Evolutionary conservation across 2,329 filamentous ascomycete species (phyloP).

Genomic region (Myriosclerotinia duriaeana): DNA sequence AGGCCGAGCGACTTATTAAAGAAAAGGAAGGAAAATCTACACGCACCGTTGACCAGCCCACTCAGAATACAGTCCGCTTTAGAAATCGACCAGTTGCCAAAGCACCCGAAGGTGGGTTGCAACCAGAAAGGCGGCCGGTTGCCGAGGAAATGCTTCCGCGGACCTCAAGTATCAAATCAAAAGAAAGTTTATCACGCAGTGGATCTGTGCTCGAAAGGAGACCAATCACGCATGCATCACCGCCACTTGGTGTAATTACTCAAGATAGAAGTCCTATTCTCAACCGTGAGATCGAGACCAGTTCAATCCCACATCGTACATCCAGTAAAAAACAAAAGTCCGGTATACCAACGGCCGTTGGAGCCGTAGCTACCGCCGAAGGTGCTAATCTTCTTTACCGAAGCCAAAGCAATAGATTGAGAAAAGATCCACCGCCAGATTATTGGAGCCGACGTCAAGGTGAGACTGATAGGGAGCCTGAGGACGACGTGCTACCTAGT

Average conservation of each 20-base stretch:
- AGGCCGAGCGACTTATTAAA: conserved; percentile 65
- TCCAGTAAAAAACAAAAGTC: conserved; percentile 62
- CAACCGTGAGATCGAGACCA: conserved; percentile 3
- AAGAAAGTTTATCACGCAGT: conserved; percentile 41
- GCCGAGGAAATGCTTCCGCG: conserved; percentile 39
- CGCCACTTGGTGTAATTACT: conserved; percentile 19
- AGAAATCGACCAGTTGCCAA: conserved; percentile 38
- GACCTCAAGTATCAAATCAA: conserved; percentile 42
- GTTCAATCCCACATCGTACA: conserved; percentile 47
- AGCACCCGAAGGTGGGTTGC: conserved; percentile 28
- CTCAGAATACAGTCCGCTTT: conserved; percentile 39
- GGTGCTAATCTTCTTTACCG: conserved; percentile 44
- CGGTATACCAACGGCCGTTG: conserved; percentile 40
- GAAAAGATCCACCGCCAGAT: conserved; percentile 57
- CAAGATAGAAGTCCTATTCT: conserved; percentile 21
- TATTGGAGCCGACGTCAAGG: conserved; percentile 47
- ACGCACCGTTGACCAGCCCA: conserved; percentile 34
- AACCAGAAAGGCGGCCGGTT: conserved; percentile 32
- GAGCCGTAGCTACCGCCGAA: conserved; percentile 25
- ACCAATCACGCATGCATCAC: conserved; percentile 27
- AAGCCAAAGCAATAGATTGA: conserved; percentile 58
- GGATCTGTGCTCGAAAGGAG: conserved; percentile 37
- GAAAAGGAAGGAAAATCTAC: conserved; percentile 54
- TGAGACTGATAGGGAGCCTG: conserved; percentile 47
- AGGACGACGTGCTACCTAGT: conserved; percentile 26